Evolutionary conservation across 139 green algal genomes (phyloP), one percentile per base, ranked within the genome.

Genomic region (Trebouxia sp.): DNA sequence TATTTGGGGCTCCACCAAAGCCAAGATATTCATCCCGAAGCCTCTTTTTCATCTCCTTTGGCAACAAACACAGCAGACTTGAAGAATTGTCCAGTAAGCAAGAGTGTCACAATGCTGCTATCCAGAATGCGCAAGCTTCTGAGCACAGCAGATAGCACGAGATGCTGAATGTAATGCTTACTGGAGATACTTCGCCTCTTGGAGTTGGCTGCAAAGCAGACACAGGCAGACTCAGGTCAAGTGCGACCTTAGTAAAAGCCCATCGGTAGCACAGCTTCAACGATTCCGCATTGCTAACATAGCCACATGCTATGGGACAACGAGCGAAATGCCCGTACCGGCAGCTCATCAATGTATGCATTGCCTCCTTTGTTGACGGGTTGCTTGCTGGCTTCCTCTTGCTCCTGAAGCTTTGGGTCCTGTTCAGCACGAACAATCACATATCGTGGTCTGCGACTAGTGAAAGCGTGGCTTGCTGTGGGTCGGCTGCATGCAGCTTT

Each of bases 31-130:
- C 67, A 35, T 77, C 67, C 7, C 42, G 41, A 38, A 77, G 28
- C 10, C 39, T 51, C 28, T 77, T 77, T 26, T 77, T 77, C 67
- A 77, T 77, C 26, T 77, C 67, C 67, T 77, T 38, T 39, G 55
- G 6, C 8, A 6, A 6, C 26, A 26, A 11, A 30, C 17, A 14
- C n/a, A 66, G 37, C 11, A 0, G 26, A 39, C 20, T 26, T 35
- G 20, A 8, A 32, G 17, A 22, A 32, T 22, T 8, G 28, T 30
- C 17, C 7, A 65, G 51, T 8, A 24, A 65, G 20, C 30, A 5
- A 28, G 51, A 24, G 5, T 5, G 1, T 30, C 51, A 30, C 24
- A 65, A 3, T 9, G 32, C 10, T 62, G 6, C 20, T 28, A 30
- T 26, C 53, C 10, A 62, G 12, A 26, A 35, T 9, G 32, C 10